Evolutionary conservation across 768 basidiomycete species (phyloP), one percentile per base, ranked within the genome.

Genomic region (Phaeotremella skinneri): DNA sequence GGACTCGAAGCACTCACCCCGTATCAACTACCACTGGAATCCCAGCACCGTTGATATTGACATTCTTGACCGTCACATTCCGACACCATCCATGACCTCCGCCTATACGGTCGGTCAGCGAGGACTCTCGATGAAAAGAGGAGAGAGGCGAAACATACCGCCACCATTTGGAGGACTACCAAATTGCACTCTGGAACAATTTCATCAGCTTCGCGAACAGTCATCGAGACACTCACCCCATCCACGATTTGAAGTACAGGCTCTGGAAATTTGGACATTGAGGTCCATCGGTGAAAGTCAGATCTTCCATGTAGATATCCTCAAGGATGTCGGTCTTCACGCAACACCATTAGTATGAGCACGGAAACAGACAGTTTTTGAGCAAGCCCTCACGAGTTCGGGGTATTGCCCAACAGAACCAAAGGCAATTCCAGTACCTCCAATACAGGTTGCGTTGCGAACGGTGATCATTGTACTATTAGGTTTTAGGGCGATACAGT

Each of bases 401-500:
- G 62, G 66, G 56, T 79, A 80, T 60, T 79, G 79, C 25, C 78
- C 78, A 42, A 79, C 78, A 14, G 70, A 70, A 20, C 80, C 80
- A 47, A 80, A 79, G 14, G 80, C 79, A 39, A 81, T 76, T 37
- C 80, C 80, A 2, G 75, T 74, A 3, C 79, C 79, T 26, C 73
- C 74, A 54, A 75, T 66, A 55, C 80, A 80, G 2, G 73, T 69
- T 17, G 74, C 76, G 60, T 81, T 78, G 31, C 76, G 69, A n/a
- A 78, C 78, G 49, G 78, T 67, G 27, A 80, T 80, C 52, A 78
- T 74, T n/a, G 79, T 78, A 2, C 78, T 78, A 58, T 81, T 81
- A 6, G 78, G 79, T 56, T 81, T 80, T 27, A 78, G 62, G 4
- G 79, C 76, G 49, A 80, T 76, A 48, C 74, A 76, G 60, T 80